Evolutionary conservation across 2,329 filamentous ascomycete genomes (phyloP), one percentile per base, ranked within the genome.

Genomic region (Claviceps digitariae): DNA sequence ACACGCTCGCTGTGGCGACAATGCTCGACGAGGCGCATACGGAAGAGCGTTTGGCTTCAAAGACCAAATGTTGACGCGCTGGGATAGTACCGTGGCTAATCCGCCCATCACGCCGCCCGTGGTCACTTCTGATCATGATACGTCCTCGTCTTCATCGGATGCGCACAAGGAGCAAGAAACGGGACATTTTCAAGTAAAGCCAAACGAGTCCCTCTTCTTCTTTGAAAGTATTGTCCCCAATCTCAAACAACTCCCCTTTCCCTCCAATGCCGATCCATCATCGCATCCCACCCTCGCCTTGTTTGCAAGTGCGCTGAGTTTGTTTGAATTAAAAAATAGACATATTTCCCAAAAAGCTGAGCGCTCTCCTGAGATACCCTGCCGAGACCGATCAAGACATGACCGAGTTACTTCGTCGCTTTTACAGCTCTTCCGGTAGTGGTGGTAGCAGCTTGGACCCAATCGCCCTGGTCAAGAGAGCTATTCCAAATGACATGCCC

Each of bases 141-240:
- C 53, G 41, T 46, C 57, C 43, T 13, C 36, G 12, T 57, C 60
- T 7, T 55, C 56, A 1, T 44, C 49, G 8, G 75, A 56, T 8
- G 50, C 53, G 1, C 45, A 57, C 12, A 80, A 78, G 51, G 79
- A 81, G 58, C 76, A 86, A 61, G 82, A 86, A 57, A 81, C 81
- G 10, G 91, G 93, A 0, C 90, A 96, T 62, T 95, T 97, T 59
- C 73, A 77, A n/a, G 77, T 86, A 12, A 77, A 74, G 2, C 71
- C 83, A 1, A 86, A 90, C 60, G 88, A 97, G 70, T 84, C 85
- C 0, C 83, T 97, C 47, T 68, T 96, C 7, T 98, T 94, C 71
- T 84, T 97, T 63, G 90, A 95, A 65, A 95, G 87, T 90, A 69
- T 65, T 81, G 63, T 38, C 31, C 29, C 51, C 3, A 5, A 5